Base-by-base conservation (phyloP, 2,329 filamentous ascomycete species). In the Colletotrichum aenigma region DNA sequence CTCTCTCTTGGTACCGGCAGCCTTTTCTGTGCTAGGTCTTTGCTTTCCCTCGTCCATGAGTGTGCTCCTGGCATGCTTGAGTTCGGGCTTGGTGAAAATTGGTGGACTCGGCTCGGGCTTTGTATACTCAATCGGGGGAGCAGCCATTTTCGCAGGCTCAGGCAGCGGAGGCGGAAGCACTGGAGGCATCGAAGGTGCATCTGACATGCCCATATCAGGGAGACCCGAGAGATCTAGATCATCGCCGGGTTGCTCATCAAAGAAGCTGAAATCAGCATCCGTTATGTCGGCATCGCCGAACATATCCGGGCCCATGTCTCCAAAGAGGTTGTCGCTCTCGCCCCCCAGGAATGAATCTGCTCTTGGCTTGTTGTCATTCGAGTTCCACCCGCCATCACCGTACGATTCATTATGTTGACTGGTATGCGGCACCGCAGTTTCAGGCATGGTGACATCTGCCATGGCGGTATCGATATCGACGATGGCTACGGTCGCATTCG, bases 231-330 rank as follows among this genome's bases (percentile, higher is more conserved):
- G 77, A 38, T 85, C 84, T 55, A 88, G 74, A 56, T 86, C 86
- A 13, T 83, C 84, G 4, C 82, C 86, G 4, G 89, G 87, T 30
- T 89, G 85, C 76, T 94, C 92, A 79, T 96, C 94, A 79, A 96
- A 96, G 83, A 96, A 96, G 81, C 91, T 95, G 82, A 96, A 96
- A 81, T 97, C 95, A 7, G 92, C 94, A 79, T 97, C 95, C 2
- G 93, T 96, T n/a, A 96, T 89, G 78, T 92, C 91, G 77, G 91
- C 90, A n/a, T 92, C 91, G n/a, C 89, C 92, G 83, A 95, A 95
- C 78, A 93, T 90, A 78, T 95, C 93, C 10, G 90, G 91, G 15
- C 92, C 92, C 78, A 94, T 88, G 70, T 94, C 93, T 24, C 90
- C 93, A 80, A 95, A 94, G 7, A 95, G 85, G 79, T 93, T 88